A percentile compares a stretch with the other conserved stretches of the same genome.
Conservation (phyloP, 495 filamentous ascomycete species). For the Penicillium malachiteum region DNA sequence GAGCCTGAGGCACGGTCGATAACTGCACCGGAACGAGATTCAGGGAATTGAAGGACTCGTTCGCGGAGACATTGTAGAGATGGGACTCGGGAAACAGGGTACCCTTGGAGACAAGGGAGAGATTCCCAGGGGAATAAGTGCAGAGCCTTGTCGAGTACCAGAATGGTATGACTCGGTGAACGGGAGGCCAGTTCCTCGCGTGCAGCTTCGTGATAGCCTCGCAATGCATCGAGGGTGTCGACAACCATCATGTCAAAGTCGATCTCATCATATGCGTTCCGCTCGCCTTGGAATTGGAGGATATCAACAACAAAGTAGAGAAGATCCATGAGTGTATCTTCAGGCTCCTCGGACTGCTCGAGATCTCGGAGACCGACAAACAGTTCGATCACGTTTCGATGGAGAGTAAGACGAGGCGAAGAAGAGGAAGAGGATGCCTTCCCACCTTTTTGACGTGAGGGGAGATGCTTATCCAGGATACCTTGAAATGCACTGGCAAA, state of each 20-base stretch:
- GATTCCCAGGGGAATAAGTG: constrained; percentile 97
- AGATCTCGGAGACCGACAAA: constrained; percentile 84
- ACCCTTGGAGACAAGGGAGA: constrained; percentile 76
- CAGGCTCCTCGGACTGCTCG: constrained; percentile 66
- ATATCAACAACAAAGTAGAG: constrained; percentile 97
- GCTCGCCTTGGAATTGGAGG: constrained; percentile 92
- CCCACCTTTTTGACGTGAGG: constrained; percentile 72
- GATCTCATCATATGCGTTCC: constrained; percentile 96
- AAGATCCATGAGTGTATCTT: constrained; percentile 83
- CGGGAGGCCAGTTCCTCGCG: constrained; percentile 49
- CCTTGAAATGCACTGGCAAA: constrained; percentile 76
- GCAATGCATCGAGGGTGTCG: constrained; percentile 76
- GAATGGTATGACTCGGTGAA: constrained; percentile 78
- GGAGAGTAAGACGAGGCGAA: constrained; percentile 57
- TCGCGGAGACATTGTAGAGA: constrained; percentile 77
- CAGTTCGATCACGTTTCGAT: constrained; percentile 76
- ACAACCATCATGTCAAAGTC: constrained; percentile 90
- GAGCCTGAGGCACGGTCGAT: constrained; percentile 59
- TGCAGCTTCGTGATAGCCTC: constrained; percentile 67
- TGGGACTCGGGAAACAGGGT: constrained; percentile 79
- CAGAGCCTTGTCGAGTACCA: constrained; percentile 88
- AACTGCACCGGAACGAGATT: constrained; percentile 25
- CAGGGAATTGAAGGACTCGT: constrained; percentile 54
- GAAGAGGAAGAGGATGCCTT: constrained; percentile 31
- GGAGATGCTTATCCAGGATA: constrained; percentile 84